Evolutionary conservation across 2,329 filamentous ascomycete genomes (phyloP).

Genomic region (Phaeomoniella chlamydospora): DNA sequence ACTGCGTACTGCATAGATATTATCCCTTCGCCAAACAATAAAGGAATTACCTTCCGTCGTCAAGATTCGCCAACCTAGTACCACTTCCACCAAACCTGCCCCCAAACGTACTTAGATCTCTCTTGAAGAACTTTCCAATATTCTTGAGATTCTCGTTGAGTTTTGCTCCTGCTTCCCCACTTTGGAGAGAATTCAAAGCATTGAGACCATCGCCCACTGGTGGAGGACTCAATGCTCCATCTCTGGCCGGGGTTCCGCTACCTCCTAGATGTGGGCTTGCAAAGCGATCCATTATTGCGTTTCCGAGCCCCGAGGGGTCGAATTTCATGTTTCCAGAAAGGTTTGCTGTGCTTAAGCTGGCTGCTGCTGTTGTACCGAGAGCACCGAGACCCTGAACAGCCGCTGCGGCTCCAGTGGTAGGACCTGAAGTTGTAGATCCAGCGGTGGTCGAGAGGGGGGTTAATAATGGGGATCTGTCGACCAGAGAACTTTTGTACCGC

Average conservation of each 20-base stretch:
- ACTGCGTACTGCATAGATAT: no score
- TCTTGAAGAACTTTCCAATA: conserved; percentile 88
- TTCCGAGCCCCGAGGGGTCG: conserved; percentile 69
- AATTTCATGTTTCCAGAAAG: conserved; percentile 43
- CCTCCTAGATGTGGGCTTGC: conserved; percentile 62
- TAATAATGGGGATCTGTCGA: conserved; percentile 55
- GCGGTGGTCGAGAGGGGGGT: conserved; percentile 40
- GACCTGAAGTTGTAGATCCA: conserved; percentile 9
- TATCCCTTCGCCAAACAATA: no score
- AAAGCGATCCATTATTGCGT: conserved; percentile 51
- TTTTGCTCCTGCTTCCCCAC: conserved; percentile 44
- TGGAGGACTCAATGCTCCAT: conserved; percentile 17
- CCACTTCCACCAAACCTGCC: conserved; percentile 47
- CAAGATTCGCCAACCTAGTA: no score
- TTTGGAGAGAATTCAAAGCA: conserved; percentile 9
- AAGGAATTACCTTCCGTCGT: no score
- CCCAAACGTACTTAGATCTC: conserved; percentile 68
- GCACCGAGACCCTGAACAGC: conserved; percentile 31
- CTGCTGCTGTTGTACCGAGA: conserved; percentile 24
- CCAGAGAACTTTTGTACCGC: conserved; percentile 51
- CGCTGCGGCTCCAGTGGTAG: conserved; percentile 18
- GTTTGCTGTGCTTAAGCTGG: conserved; percentile 27
- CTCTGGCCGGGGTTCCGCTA: conserved; percentile 50
- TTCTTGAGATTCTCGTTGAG: conserved; percentile 91
- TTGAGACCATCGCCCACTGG: conserved; percentile 10